Evolutionary conservation across 768 basidiomycete species (phyloP).

Genomic region (Serendipita sp.): DNA sequence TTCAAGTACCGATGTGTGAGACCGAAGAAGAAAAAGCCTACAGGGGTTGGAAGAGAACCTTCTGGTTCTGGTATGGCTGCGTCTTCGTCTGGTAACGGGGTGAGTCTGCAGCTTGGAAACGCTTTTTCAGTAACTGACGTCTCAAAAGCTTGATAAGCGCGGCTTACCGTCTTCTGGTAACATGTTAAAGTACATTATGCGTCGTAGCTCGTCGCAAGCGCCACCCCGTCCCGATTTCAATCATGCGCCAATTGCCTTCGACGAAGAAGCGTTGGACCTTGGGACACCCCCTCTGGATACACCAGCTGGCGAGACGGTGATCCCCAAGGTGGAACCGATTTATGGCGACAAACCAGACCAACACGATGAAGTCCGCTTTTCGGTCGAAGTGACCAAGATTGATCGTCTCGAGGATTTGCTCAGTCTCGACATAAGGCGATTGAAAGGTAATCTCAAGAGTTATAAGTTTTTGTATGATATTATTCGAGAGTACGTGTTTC

Average conservation of each 20-base stretch:
- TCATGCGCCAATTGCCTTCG: not conserved
- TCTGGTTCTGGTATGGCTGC: not conserved
- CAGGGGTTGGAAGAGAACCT: slow-evolving; percentile 11
- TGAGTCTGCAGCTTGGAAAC: slow-evolving; percentile 27
- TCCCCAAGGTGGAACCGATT: slow-evolving; percentile 28
- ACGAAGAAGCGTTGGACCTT: slow-evolving; percentile 8
- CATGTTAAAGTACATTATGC: slow-evolving; percentile 80
- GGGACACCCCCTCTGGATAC: slow-evolving; percentile 11
- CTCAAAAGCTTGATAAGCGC: slow-evolving; percentile 63
- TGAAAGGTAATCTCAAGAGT: slow-evolving; percentile 85
- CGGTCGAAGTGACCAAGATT: slow-evolving; percentile 81
- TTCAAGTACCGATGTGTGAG: slow-evolving; percentile 81
- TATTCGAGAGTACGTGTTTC: slow-evolving; percentile 55
- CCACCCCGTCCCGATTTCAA: slow-evolving; percentile 17
- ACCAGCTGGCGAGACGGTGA: slow-evolving; percentile 4
- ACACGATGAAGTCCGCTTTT: slow-evolving; percentile 94
- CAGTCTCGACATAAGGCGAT: slow-evolving; percentile 76
- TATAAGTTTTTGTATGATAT: slow-evolving; percentile 87
- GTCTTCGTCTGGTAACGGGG: slow-evolving; percentile 73
- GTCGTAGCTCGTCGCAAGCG: slow-evolving; percentile 77
- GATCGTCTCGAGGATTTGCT: slow-evolving; percentile 82
- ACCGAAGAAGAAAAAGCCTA: slow-evolving; percentile 46
- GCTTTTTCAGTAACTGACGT: slow-evolving; percentile 8
- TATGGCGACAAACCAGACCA: slow-evolving; percentile 75
- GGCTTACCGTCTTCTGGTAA: slow-evolving; percentile 63